Conservation (phyloP, 2,329 filamentous ascomycete genomes). For the Pestalotiopsis sp. region DNA sequence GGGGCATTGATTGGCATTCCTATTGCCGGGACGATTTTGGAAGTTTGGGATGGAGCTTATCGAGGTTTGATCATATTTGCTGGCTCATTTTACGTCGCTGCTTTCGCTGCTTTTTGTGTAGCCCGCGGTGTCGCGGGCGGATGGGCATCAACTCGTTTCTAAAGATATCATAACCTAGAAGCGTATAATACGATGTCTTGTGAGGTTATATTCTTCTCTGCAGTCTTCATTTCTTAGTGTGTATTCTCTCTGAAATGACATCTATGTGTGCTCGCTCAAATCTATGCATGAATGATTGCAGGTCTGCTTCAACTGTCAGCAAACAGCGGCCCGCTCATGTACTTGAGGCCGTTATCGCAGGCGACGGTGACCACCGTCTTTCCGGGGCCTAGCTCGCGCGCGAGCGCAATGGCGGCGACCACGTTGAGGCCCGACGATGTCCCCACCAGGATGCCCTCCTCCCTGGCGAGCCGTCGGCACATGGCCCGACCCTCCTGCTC, state of each 20-base stretch:
- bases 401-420: not conserved
- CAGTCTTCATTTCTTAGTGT: too few relatives aligned
- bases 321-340: constrained; percentile 2
- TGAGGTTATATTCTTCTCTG: too few relatives aligned
- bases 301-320: not conserved
- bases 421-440: constrained; percentile 1
- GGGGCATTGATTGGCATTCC: not conserved
- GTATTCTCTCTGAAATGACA: not conserved
- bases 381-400: not conserved
- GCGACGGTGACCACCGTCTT: constrained; percentile 3
- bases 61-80: not conserved
- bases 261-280: not conserved
- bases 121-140: not conserved
- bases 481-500: not conserved
- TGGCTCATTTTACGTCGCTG: not conserved
- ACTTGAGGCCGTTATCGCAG: constrained; percentile 4
- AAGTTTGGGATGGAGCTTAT: not conserved
- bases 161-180: too few relatives aligned
- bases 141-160: not conserved
- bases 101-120: not conserved
- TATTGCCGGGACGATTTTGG: not conserved
- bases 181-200: too few relatives aligned
- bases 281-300: not conserved
- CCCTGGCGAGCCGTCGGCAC: not conserved
- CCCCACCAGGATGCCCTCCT: constrained; percentile 4